Conservation (phyloP, 1,284 basidiomycete genomes). For the Marasmius tenuissimus region DNA sequence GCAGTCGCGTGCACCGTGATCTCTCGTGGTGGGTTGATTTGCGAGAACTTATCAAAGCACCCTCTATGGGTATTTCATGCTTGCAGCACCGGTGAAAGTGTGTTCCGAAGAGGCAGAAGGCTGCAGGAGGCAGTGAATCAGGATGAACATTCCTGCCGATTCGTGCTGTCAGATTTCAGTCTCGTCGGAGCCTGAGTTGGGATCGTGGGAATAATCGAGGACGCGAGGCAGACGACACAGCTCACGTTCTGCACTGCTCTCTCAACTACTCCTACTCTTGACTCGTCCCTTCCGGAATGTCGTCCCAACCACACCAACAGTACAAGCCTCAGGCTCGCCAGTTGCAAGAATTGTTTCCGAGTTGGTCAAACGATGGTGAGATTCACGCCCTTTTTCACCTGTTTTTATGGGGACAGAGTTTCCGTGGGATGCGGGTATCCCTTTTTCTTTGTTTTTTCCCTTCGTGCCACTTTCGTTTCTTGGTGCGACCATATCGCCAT, state of each 20-base stretch:
- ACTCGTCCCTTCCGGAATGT: background rate
- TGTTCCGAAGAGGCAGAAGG: too few species aligned
- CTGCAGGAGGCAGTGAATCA: too few species aligned
- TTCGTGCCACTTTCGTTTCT: background rate
- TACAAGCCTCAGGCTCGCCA: slow-evolving; percentile 54
- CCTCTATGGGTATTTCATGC: too few species aligned
- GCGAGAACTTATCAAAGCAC: too few species aligned
- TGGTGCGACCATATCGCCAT: too few species aligned
- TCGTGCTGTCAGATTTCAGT: too few species aligned
- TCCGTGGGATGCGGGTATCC: background rate
- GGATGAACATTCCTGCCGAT: too few species aligned
- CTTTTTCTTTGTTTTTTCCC: background rate
- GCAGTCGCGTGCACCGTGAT: too few species aligned
- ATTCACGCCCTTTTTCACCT: slow-evolving; percentile 25
- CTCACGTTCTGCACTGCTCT: background rate
- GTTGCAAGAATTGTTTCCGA: slow-evolving; percentile 78
- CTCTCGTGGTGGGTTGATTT: too few species aligned
- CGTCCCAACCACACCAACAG: slow-evolving; percentile 18
- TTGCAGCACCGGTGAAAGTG: too few species aligned
- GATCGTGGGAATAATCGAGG: background rate
- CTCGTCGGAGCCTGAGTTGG: too few species aligned
- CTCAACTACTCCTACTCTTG: background rate
- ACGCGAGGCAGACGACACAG: background rate
- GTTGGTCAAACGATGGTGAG: slow-evolving; percentile 76
- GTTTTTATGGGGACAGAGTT: slow-evolving; percentile 10